These are phyloP conservation scores for Wickerhamomyces sp. DNA, from an alignment of 1,139 yeast genomes.

Conservation along the genomic window DNA sequence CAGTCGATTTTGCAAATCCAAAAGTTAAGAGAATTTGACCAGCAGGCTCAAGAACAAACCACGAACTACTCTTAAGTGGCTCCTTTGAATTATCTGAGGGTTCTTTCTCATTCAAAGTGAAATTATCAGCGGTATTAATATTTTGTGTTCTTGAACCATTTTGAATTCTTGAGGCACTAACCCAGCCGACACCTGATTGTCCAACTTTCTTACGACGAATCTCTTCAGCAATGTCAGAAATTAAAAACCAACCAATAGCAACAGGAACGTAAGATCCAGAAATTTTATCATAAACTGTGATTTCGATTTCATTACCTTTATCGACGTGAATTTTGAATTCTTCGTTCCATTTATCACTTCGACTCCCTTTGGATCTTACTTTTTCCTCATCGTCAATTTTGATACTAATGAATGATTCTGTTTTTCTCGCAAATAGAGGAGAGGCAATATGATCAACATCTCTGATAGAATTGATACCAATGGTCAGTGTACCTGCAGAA, in stretches of 20 bases:
- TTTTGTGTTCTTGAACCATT: constrained; percentile 17
- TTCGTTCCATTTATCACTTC: constrained; percentile 83
- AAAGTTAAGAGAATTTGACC: constrained; percentile 80
- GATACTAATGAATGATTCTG: constrained; percentile 73
- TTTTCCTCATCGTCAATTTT: constrained; percentile 85
- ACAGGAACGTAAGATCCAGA: constrained; percentile 73
- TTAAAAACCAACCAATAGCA: constrained; percentile 87
- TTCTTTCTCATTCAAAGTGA: constrained; percentile 18
- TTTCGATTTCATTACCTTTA: constrained; percentile 86
- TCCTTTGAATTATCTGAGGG: constrained; percentile 12
- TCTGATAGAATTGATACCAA: constrained; percentile 69
- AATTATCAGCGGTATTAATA: constrained; percentile 20
- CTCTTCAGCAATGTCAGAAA: constrained; percentile 91
- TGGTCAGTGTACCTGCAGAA: constrained; percentile 69
- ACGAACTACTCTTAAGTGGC: constrained; percentile 52
- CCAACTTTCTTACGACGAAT: constrained; percentile 86
- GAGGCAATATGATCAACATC: constrained; percentile 93
- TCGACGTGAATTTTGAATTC: constrained; percentile 77
- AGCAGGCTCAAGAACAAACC: constrained; percentile 92
- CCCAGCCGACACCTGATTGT: constrained; percentile 85
- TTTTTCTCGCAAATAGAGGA: constrained; percentile 68
- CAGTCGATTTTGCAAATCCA: constrained; percentile 70
- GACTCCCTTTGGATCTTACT: constrained; percentile 69
- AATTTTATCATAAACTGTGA: constrained; percentile 77
- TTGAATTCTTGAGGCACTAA: constrained; percentile 62